These are phyloP conservation scores for Solanum hybrid DNA, from an alignment of 305 asterid species.

Conservation along the genomic window DNA sequence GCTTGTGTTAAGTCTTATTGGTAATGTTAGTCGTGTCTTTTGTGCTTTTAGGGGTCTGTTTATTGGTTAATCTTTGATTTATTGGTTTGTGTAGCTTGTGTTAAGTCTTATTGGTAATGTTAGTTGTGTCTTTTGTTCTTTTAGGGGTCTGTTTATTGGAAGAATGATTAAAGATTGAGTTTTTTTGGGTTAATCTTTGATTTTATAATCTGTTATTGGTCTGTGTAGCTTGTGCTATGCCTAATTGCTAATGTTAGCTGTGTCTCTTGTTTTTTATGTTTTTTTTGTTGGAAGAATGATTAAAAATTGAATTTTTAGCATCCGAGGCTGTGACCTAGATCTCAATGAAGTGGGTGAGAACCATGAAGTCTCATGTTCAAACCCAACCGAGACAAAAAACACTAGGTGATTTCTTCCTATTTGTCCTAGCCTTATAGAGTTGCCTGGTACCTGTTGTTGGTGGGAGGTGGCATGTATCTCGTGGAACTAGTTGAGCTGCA, in stretches of 20 bases:
- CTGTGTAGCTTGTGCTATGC: background rate
- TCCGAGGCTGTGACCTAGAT: background rate
- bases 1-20: background rate
- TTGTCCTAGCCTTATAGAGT: background rate
- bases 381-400: background rate
- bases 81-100: background rate
- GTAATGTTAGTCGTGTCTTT: background rate
- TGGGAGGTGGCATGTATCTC: background rate
- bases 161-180: background rate
- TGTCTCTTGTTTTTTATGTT: background rate
- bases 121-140: background rate
- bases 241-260: background rate
- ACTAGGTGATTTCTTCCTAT: background rate
- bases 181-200: background rate
- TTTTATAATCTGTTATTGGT: background rate
- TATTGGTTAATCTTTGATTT: background rate
- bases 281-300: background rate
- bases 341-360: background rate
- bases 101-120: background rate
- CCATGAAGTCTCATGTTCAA: background rate
- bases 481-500: background rate
- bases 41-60: background rate
- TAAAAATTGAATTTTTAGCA: background rate
- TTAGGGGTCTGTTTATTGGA: background rate
- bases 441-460: background rate